Conservation (phyloP, 192 early-diverging fungal genomes). For the Podila epigama region DNA sequence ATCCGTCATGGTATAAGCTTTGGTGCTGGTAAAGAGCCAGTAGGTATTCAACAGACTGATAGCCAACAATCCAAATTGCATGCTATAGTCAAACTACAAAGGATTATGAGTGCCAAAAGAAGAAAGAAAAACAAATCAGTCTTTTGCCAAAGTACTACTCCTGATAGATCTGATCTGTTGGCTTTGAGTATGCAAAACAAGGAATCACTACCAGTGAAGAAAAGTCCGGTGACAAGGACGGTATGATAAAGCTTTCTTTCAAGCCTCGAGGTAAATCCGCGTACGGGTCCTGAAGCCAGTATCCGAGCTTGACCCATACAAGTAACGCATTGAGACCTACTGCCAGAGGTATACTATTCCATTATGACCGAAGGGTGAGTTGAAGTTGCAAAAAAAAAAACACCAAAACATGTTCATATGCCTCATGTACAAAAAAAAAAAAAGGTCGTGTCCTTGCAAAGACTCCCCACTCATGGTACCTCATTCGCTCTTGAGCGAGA, state of each 20-base stretch:
- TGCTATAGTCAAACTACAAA: conserved; percentile 4
- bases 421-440: background rate
- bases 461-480: background rate
- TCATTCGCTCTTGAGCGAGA: conserved; percentile 32
- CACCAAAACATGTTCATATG: background rate
- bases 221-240: conserved; percentile 17
- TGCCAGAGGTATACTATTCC: conserved; percentile 37
- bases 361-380: no score
- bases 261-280: conserved; percentile 28
- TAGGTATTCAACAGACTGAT: conserved; percentile 28
- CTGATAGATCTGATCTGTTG: background rate
- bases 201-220: conserved; percentile 9
- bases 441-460: background rate
- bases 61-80: conserved; percentile 28
- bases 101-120: background rate
- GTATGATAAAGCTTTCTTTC: conserved; percentile 7
- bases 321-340: conserved; percentile 29
- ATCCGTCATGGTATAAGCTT: conserved; percentile 37
- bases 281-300: conserved; percentile 42
- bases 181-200: conserved; percentile 6
- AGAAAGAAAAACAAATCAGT: background rate
- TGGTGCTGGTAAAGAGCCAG: conserved; percentile 45
- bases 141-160: background rate
- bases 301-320: conserved; percentile 30
- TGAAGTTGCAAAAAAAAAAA: background rate